These are phyloP conservation scores for Echites panduratus DNA, from an alignment of 257 asterid species.

Conservation along the genomic window DNA sequence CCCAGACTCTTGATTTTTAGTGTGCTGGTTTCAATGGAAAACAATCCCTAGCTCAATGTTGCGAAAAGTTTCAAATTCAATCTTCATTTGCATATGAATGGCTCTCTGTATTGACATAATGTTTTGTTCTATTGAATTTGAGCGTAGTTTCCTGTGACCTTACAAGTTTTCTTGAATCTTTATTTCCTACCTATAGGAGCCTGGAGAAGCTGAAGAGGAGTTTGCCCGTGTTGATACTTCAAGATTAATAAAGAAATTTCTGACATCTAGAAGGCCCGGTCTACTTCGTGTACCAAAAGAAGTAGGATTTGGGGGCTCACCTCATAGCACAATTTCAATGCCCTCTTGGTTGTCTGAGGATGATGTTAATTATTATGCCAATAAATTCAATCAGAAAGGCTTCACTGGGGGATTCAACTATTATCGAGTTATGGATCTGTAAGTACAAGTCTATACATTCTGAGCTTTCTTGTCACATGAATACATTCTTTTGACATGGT, in stretches of 20 bases:
- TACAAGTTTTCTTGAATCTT: not conserved
- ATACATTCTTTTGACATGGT: not conserved
- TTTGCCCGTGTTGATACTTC: constrained; percentile 56
- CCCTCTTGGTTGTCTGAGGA: constrained; percentile 90
- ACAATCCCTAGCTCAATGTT: too few relatives aligned
- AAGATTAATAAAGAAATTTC: constrained; percentile 48
- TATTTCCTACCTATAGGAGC: constrained; percentile 37
- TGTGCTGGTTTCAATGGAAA: not conserved
- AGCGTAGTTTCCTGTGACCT: not conserved
- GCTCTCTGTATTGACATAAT: too few relatives aligned
- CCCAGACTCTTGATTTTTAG: not conserved
- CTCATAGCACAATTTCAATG: constrained; percentile 43
- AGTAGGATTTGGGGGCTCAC: constrained; percentile 61
- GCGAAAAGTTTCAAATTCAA: too few relatives aligned
- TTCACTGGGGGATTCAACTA: constrained; percentile 93
- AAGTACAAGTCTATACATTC: constrained; percentile 25
- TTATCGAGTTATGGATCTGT: constrained; percentile 86
- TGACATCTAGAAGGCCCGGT: constrained; percentile 43
- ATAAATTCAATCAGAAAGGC: constrained; percentile 56
- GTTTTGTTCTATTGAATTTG: not conserved
- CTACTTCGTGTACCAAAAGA: constrained; percentile 53
- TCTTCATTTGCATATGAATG: not conserved
- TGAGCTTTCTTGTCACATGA: not conserved
- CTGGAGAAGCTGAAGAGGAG: constrained; percentile 80
- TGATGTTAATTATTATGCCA: constrained; percentile 60